Percentiles rank a stretch among this genome's conserved stretches.
Conservation (phyloP, 2,329 filamentous ascomycete genomes). For the Botrytis sinoallii region DNA sequence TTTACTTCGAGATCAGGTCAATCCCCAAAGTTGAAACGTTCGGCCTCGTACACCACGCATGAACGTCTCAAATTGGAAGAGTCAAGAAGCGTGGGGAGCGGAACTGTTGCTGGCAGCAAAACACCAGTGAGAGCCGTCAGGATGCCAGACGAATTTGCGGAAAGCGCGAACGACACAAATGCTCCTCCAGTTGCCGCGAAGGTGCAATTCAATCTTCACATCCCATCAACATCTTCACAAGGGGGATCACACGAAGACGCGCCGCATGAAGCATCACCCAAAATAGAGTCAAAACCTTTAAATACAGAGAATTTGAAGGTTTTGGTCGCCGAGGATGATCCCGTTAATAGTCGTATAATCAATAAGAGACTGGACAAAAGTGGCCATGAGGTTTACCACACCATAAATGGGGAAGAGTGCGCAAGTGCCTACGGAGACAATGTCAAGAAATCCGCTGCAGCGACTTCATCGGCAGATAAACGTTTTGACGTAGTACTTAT, state of each 20-base stretch:
- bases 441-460: conserved; percentile 36
- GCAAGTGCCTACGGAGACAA: conserved; percentile 65
- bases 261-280: neutral
- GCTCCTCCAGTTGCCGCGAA: conserved; percentile 19
- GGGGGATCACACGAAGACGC: neutral
- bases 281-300: neutral
- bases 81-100: conserved; percentile 42
- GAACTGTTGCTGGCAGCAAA: conserved; percentile 41
- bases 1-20: neutral
- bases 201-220: conserved; percentile 26
- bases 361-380: conserved; percentile 77
- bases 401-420: conserved; percentile 83
- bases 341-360: conserved; percentile 79
- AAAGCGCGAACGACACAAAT: neutral
- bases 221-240: conserved; percentile 18
- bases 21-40: conserved; percentile 23
- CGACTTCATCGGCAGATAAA: conserved; percentile 17
- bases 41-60: conserved; percentile 28
- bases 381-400: conserved; percentile 68
- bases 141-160: conserved; percentile 44
- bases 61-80: conserved; percentile 23
- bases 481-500: conserved; percentile 79
- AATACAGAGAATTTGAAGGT: conserved; percentile 46
- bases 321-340: conserved; percentile 83
- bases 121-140: conserved; percentile 45